phyloP scores from a whole-genome alignment of 2,329 filamentous ascomycete genomes.

The Alternaria rosae region DNA sequence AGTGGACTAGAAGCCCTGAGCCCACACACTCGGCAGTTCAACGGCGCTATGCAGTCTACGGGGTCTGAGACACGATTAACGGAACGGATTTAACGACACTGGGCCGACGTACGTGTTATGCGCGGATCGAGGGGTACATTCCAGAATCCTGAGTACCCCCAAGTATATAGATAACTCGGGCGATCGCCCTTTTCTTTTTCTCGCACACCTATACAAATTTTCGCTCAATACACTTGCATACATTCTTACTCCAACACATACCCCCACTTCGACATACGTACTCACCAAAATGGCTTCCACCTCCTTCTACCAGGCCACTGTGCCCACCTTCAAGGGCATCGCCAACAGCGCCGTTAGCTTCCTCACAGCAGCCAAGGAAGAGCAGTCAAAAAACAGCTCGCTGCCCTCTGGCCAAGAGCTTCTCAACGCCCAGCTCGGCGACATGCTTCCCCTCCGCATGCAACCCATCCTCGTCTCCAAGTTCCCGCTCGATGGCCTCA shows the following conservation, averaged over 20 bases:
- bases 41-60: background rate
- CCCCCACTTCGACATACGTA: background rate
- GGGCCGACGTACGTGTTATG: background rate
- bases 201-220: background rate
- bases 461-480: constrained; percentile 28
- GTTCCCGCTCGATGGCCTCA: constrained; percentile 18
- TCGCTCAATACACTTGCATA: background rate
- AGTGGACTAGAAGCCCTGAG: background rate
- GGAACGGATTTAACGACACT: background rate
- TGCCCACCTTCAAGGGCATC: constrained; percentile 22
- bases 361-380: constrained; percentile 25
- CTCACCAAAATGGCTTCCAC: constrained; percentile 23
- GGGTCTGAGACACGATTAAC: background rate
- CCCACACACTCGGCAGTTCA: background rate
- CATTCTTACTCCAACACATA: background rate
- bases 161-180: background rate
- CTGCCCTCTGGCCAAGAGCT: constrained; percentile 25
- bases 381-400: constrained; percentile 17
- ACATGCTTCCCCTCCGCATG: constrained; percentile 31
- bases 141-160: background rate
- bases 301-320: constrained; percentile 26
- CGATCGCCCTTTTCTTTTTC: background rate
- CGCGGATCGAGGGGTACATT: background rate
- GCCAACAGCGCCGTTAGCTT: constrained; percentile 21
- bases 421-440: constrained; percentile 23